Evolutionary conservation across 495 filamentous ascomycete genomes (phyloP), one percentile per base, ranked within the genome.

Genomic region (Neurospora sublineolata): DNA sequence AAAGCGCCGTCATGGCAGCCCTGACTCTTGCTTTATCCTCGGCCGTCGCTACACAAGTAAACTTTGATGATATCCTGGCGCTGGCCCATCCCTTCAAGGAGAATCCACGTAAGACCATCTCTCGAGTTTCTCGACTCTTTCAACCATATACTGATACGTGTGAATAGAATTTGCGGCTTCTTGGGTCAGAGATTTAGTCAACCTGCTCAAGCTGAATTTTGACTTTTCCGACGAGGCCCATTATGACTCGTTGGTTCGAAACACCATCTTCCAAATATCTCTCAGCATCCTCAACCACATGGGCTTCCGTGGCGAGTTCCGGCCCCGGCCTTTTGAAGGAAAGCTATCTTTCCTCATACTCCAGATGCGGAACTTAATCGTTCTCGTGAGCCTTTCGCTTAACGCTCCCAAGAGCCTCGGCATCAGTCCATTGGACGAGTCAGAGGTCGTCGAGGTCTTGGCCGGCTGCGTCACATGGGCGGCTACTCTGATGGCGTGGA

Each of bases 1-100:
- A 83, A 52, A 75, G 75, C 4, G 80, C 80, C 33, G 73, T 84
- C 0, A 70, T 83, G 67, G 83, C 83, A 37, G 80, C 78, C 14
- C 46, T 85, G 60, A 78, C 76, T 18, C 41, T 83, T 5, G 77
- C 82, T 2, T 73, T 77, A 37, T 73, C 74, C 78, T 86, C 70
- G 80, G 88, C 52, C 83, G 85, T 80, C 80, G 81, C 83, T 64
- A 83, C 80, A 38, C 87, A 87, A 71, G 80, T 82, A 69, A 90
- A 86, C 69, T 90, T 85, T 69, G 93, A 97, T 77, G 93, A 97
- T 76, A 82, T 94, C 23, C 79, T 96, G 37, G 88, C 92, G 37
- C 84, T 90, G 14, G 86, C 89, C 30, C 83, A 88, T 76, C 81
- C 86, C 72, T 86, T 82, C 71, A 76, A 80, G 1, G 78, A 81